Base-by-base conservation (phyloP, 2,329 filamentous ascomycete species). In the Nemania sp. region DNA sequence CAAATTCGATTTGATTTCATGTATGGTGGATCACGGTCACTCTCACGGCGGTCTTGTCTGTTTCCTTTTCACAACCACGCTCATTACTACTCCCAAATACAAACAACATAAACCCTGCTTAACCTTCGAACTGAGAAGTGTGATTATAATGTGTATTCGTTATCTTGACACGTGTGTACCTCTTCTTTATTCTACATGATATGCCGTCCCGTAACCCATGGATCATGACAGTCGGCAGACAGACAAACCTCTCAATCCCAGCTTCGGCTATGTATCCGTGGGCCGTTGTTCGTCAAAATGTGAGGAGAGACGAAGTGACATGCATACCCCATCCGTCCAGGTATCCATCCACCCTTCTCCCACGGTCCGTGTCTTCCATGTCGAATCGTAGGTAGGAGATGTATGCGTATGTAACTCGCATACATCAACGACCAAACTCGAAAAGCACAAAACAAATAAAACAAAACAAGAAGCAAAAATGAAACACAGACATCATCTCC, bases 121-220 rank as follows among this genome's bases (percentile, higher is more conserved):
- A 17, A n/a, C 11, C 3, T 9, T 43, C 17, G 11, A 17, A 20
- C 17, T 43, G 4, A 17, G 9, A n/a, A 43, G 35, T 29, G 25
- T 56, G 32, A 56, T 49, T 35, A 39, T 20, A 15, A 51, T 54
- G n/a, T 62, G 15, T 39, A 7, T 45, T 50, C 25, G 49, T 54
- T 40, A 15, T 47, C 32, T 54, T 9, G 3, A 11, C 17, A n/a
- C 11, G 17, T 37, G 29, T 37, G 47, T 37, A 20, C n/a, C 32
- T 50, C 37, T 39, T n/a, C 39, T n/a, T 51, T 60, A 60, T 54
- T 62, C 39, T 62, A 62, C 55, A 62, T 54, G 50, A 54, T 21
- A 39, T 39, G 15, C 4, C 35, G 5, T n/a, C 5, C 35, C 21
- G 21, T 11, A 43, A 5, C n/a, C n/a, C n/a, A n/a, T 47, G 32